Conservation (phyloP, 2,329 filamentous ascomycete species). For the Curvularia sp. region DNA sequence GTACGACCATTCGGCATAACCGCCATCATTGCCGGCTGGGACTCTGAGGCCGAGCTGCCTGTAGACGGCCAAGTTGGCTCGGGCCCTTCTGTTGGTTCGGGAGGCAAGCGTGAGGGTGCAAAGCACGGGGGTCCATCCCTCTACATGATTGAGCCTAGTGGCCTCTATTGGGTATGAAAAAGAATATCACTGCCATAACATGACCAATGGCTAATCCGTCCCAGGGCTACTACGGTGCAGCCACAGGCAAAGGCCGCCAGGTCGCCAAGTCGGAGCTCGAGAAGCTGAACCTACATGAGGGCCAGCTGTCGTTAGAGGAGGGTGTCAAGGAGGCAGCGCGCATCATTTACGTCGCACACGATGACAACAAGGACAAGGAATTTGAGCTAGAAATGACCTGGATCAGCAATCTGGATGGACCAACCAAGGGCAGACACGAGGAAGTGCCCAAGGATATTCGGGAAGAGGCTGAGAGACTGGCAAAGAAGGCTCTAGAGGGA, state of each 20-base stretch:
- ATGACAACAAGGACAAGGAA: constrained; percentile 99
- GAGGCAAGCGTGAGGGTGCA: constrained; percentile 77
- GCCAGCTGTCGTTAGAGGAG: constrained; percentile 78
- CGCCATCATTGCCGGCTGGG: constrained; percentile 91
- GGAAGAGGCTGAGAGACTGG: constrained; percentile 91
- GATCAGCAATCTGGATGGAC: constrained; percentile 84
- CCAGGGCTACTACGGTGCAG: constrained; percentile 93
- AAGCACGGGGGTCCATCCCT: constrained; percentile 88
- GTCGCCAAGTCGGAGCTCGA: constrained; percentile 97
- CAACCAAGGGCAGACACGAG: constrained; percentile 90
- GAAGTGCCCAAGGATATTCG: constrained; percentile 90
- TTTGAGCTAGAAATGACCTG: constrained; percentile 99
- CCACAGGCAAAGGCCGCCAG: constrained; percentile 95
- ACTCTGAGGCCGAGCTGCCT: constrained; percentile 81
- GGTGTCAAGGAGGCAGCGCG: constrained; percentile 95
- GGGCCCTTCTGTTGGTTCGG: constrained; percentile 79
- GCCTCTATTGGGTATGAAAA: constrained; percentile 80
- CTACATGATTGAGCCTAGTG: constrained; percentile 99
- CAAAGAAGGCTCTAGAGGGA: constrained; percentile 86
- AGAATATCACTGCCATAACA: not conserved
- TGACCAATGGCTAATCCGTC: constrained; percentile 9
- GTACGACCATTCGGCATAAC: constrained; percentile 97
- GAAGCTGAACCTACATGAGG: constrained; percentile 87
- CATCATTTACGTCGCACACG: constrained; percentile 97
- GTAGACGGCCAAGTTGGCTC: constrained; percentile 90